A percentile compares a stretch with the other conserved stretches of the same genome.
phyloP scores from a whole-genome alignment of 2,329 filamentous ascomycete genomes.

The Didymella pomorum region DNA sequence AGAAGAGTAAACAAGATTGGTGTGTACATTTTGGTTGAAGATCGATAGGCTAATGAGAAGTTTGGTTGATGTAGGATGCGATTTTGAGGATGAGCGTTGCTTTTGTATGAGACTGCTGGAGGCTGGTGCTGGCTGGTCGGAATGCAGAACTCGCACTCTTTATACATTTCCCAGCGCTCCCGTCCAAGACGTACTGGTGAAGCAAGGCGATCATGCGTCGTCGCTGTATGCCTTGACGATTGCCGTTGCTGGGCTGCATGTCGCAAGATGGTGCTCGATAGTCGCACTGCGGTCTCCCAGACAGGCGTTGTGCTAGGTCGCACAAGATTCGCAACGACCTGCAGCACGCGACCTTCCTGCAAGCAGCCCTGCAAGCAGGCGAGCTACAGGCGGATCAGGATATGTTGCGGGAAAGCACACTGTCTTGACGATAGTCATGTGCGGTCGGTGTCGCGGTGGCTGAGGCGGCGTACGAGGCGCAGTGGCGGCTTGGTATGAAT shows the following conservation, averaged over 20 bases:
- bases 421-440: not conserved
- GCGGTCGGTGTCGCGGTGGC: not conserved
- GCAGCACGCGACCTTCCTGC: conserved; percentile 32
- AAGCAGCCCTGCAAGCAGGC: conserved; percentile 27
- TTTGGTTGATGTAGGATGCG: not conserved
- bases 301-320: conserved; percentile 19
- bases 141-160: conserved; percentile 11
- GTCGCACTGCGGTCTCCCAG: conserved; percentile 18
- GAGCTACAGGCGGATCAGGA: conserved; percentile 6
- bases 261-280: not conserved
- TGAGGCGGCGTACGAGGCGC: conserved; percentile 8
- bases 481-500: not conserved
- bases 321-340: conserved; percentile 21
- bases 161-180: conserved; percentile 12
- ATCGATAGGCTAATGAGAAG: not conserved
- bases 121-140: conserved; percentile 17
- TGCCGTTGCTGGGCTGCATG: conserved; percentile 10
- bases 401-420: conserved; percentile 1
- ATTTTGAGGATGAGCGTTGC: not conserved
- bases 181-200: not conserved
- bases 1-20: conserved; percentile 18
- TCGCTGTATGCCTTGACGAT: not conserved
- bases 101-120: not conserved
- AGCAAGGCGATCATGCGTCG: conserved; percentile 11
- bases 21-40: conserved; percentile 20